phyloP scores from a whole-genome alignment of 108 stramenopile species.

The Cylindrotheca fusiformis region DNA sequence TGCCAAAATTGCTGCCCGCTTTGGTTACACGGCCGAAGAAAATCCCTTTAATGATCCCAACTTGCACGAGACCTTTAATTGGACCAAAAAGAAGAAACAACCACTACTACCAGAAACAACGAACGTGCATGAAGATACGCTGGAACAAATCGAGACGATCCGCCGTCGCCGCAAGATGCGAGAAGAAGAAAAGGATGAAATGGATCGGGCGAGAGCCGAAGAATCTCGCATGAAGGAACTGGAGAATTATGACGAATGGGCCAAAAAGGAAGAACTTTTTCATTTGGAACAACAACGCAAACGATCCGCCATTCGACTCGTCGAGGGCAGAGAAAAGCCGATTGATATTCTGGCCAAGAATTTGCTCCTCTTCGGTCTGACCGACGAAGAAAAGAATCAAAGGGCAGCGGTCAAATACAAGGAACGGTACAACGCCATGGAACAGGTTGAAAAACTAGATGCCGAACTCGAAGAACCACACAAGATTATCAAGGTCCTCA shows the following conservation, averaged over 20 bases:
- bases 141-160: constrained; percentile 95
- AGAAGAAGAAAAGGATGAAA: constrained; percentile 87
- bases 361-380: constrained; percentile 87
- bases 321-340: constrained; percentile 92
- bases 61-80: constrained; percentile 91
- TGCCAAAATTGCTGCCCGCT: constrained; percentile 66
- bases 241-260: constrained; percentile 97
- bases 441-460: constrained; percentile 75
- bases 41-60: constrained; percentile 99
- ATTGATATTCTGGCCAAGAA: constrained; percentile 97
- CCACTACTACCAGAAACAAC: constrained; percentile 8
- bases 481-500: constrained; percentile 68
- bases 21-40: constrained; percentile 96
- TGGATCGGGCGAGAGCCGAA: constrained; percentile 92
- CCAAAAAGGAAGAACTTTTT: constrained; percentile 97
- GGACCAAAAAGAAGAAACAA: constrained; percentile 89
- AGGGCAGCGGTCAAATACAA: constrained; percentile 81
- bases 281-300: constrained; percentile 91
- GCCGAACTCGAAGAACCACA: constrained; percentile 82
- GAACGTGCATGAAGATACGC: constrained; percentile 49
- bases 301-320: constrained; percentile 88
- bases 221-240: constrained; percentile 91
- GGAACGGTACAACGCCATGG: constrained; percentile 83
- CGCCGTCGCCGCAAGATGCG: constrained; percentile 88
- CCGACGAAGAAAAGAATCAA: constrained; percentile 68